Evolutionary conservation across 345 rosid species (phyloP).

Genomic region (Eucalyptus urophylla): DNA sequence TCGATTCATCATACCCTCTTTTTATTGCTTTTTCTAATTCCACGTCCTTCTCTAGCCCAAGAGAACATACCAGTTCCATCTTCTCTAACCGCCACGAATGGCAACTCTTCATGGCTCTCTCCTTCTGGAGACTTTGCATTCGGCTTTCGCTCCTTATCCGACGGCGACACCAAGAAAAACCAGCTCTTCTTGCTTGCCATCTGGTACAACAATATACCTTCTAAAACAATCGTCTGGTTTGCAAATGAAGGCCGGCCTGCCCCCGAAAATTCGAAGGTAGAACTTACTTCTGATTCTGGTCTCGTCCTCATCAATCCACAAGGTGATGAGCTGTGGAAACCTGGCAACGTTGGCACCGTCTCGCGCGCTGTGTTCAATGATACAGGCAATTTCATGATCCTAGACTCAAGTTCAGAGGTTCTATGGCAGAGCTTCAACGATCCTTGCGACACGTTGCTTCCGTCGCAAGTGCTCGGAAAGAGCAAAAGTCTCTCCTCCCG

Average conservation of each 20-base stretch:
- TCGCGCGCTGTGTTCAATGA: conserved; percentile 8
- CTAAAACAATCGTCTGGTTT: too few species aligned
- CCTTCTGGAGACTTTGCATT: background rate
- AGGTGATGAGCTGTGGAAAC: conserved; percentile 8
- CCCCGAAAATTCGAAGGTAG: too few species aligned
- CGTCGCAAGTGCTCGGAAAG: conserved; percentile 7
- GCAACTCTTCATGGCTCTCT: conserved; percentile 6
- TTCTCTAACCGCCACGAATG: background rate
- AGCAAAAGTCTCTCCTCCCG: background rate
- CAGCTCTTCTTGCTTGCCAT: too few species aligned
- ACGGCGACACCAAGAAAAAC: too few species aligned
- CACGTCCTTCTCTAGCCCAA: background rate
- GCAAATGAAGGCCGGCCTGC: too few species aligned
- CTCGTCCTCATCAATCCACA: conserved; percentile 1
- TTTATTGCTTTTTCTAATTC: background rate
- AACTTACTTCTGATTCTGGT: background rate
- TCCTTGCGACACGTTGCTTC: conserved; percentile 21
- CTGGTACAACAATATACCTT: too few species aligned
- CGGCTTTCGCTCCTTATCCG: too few species aligned
- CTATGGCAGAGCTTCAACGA: conserved; percentile 14
- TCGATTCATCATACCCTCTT: background rate
- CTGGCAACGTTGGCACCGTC: background rate
- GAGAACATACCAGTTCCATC: too few species aligned
- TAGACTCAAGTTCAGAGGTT: background rate
- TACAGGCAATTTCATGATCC: conserved; percentile 10